Conservation (phyloP, 306 rosid genomes). For the Lupinus albus region DNA sequence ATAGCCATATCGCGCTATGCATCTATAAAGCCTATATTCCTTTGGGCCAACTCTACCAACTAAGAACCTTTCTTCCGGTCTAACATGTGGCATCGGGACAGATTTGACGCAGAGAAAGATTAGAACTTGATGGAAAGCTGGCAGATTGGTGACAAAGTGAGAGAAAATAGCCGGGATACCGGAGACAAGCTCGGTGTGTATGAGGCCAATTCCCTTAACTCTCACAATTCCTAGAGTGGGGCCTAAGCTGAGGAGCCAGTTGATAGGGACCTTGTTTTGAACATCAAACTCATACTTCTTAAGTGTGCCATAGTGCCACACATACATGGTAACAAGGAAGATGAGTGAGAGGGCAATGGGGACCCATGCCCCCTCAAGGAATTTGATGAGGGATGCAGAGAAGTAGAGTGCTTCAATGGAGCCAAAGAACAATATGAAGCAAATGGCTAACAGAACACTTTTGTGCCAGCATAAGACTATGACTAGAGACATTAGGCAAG, state of each 20-base stretch:
- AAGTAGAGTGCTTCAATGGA: constrained; percentile 95
- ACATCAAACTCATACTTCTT: constrained; percentile 95
- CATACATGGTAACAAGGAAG: constrained; percentile 82
- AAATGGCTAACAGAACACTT: constrained; percentile 65
- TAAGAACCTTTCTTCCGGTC: constrained; percentile 86
- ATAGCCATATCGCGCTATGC: constrained; percentile 96
- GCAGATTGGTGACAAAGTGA: constrained; percentile 95
- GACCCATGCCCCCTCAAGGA: constrained; percentile 97
- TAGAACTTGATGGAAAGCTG: constrained; percentile 95
- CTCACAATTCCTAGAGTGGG: constrained; percentile 87
- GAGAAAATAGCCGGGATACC: constrained; percentile 98
- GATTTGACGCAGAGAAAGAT: constrained; percentile 96
- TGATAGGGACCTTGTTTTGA: constrained; percentile 90
- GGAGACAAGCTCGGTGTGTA: constrained; percentile 90
- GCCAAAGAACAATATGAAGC: constrained; percentile 86
- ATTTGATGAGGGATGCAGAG: constrained; percentile 96
- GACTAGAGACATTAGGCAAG: constrained; percentile 96
- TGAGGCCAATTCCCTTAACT: constrained; percentile 91
- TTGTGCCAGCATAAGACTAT: constrained; percentile 91
- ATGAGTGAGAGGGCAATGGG: constrained; percentile 89
- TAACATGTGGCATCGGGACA: constrained; percentile 92
- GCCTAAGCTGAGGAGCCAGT: constrained; percentile 87
- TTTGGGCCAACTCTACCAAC: constrained; percentile 98
- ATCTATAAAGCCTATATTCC: constrained; percentile 83
- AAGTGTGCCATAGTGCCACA: constrained; percentile 94